Conservation (phyloP, 345 rosid genomes). For the Camelina laxa region DNA sequence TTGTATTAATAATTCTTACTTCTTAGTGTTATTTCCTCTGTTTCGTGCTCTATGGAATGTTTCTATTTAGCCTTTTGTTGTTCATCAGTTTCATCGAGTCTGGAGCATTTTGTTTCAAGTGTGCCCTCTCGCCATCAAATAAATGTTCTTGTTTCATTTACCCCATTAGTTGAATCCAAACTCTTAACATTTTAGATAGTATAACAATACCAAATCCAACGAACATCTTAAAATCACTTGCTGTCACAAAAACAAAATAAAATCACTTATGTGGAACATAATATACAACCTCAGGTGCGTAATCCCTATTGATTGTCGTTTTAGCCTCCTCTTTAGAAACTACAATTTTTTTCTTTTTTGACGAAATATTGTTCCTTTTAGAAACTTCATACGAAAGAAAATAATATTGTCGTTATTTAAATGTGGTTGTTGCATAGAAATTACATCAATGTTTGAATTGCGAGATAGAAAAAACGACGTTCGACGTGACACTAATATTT, state of each 20-base stretch:
- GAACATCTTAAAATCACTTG: neutral
- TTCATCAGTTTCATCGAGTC: constrained; percentile 1
- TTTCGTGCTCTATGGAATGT: neutral
- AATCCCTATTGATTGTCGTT: neutral
- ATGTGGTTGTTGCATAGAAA: constrained; percentile 16
- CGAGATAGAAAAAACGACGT: constrained; percentile 27
- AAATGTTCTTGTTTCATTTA: neutral
- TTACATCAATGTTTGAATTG: constrained; percentile 31
- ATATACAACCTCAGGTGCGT: neutral
- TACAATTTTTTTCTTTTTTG: neutral
- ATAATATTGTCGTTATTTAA: constrained; percentile 12
- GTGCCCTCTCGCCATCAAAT: neutral
- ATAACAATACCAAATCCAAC: constrained; percentile 1
- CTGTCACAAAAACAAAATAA: neutral
- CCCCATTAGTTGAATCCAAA: neutral
- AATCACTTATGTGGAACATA: neutral
- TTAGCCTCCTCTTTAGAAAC: neutral
- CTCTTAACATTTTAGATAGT: neutral
- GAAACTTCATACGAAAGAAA: constrained; percentile 1
- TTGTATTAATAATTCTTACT: neutral
- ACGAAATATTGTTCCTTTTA: neutral
- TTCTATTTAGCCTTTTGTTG: neutral
- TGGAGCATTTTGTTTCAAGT: neutral
- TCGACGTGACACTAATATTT: constrained; percentile 28
- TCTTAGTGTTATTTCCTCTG: neutral